Base-by-base conservation (phyloP, 2,329 filamentous ascomycete species). In the Onygenales sp. region DNA sequence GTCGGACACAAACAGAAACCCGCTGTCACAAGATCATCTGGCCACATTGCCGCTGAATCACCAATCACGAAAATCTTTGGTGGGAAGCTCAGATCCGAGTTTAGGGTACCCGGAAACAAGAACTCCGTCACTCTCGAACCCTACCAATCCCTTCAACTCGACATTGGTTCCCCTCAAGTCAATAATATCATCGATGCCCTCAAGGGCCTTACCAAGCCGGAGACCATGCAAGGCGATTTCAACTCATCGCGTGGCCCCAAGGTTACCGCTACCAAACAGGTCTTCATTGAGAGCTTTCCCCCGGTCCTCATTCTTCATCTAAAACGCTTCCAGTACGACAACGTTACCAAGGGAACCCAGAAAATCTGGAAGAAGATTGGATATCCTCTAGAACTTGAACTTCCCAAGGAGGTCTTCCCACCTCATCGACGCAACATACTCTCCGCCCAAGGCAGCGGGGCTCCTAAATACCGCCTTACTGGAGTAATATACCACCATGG, bases 321-420 rank as follows among this genome's bases (percentile, higher is more conserved):
- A 42, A 98, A 98, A 74, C 88, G 93, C 44, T 98, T 98, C 77
- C 89, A 96, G 63, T 97, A 95, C 63, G 90, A 97, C 63, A 88
- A 84, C 56, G 82, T 85, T 54, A 87, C 85, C 6, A 76, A 75
- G 44, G 90, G 90, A 27, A 95, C 90, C 0, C 86, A 95, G 64
- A 98, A 98, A 77, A 95, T 97, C 58, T 96, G 92, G 88, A 98
- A 97, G 76, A 95, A 92, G 74, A 79, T 98, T 54, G 92, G 90
- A 17, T 98, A 98, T 65, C 93, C 93, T 0, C 76, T 98, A 32
- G 91, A 97, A 64, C 78, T 98, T 49, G 92, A 97, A 67, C 89
- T 98, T 57, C 93, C 93, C 0, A 86, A 85, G 54, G 92, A 97
- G 65, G 86, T 89, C 8, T 86, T 98, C 63, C 86, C 90, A 9